These are phyloP conservation scores for Exophiala viscosa DNA, from an alignment of 2,329 filamentous ascomycete species.

Conservation along the genomic window DNA sequence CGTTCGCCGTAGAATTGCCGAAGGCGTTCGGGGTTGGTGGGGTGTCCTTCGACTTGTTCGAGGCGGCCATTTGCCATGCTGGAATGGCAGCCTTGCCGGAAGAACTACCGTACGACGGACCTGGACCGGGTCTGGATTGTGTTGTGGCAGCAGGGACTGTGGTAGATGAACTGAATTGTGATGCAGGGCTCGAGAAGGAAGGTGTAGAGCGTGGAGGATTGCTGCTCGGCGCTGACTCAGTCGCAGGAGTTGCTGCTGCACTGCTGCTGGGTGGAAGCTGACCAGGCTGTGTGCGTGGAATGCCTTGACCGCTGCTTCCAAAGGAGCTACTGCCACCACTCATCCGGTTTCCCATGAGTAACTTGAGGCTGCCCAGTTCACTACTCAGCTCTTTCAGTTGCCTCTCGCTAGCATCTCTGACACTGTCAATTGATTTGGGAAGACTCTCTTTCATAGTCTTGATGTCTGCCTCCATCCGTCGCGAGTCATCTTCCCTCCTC, in stretches of 20 bases:
- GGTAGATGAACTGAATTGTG: neutral
- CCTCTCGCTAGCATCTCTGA: conserved; percentile 77
- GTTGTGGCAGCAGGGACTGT: conserved; percentile 12
- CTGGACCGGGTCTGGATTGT: neutral
- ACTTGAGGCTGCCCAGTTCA: conserved; percentile 90
- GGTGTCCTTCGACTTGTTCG: conserved; percentile 39
- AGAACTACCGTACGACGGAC: neutral
- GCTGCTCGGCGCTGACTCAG: conserved; percentile 5
- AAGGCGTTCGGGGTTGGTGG: conserved; percentile 2
- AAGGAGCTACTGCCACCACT: conserved; percentile 31
- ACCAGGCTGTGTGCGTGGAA: conserved; percentile 32
- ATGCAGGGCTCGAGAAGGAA: conserved; percentile 16
- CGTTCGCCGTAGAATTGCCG: conserved; percentile 9
- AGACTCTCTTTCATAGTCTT: conserved; percentile 77
- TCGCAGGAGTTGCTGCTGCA: conserved; percentile 13
- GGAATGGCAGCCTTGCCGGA: conserved; percentile 65
- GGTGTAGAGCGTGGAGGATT: conserved; percentile 16
- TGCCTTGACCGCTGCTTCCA: conserved; percentile 29
- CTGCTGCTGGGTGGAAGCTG: conserved; percentile 31
- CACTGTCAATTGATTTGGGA: conserved; percentile 80
- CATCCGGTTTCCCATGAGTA: conserved; percentile 67
- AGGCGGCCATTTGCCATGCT: conserved; percentile 73
- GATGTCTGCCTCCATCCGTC: conserved; percentile 82
- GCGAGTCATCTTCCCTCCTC: conserved; percentile 80
- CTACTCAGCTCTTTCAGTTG: conserved; percentile 78